These are phyloP conservation scores for Melanopsichium pennsylvanicum DNA, from an alignment of 1,284 basidiomycete genomes.

Conservation along the genomic window DNA sequence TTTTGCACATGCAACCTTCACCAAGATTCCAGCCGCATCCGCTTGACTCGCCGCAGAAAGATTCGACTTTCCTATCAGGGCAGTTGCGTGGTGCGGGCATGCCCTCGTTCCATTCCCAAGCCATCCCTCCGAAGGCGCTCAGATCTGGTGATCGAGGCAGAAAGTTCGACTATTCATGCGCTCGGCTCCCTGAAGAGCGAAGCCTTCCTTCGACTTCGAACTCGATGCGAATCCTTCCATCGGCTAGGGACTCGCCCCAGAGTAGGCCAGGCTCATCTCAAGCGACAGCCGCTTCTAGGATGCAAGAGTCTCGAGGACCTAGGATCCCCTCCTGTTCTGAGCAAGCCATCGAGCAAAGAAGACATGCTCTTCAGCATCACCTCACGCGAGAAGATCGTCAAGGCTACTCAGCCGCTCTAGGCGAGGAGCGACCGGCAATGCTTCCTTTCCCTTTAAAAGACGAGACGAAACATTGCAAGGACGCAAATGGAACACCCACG, in stretches of 20 bases:
- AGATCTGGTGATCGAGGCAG: background rate
- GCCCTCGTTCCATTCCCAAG: background rate
- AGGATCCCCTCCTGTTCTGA: background rate
- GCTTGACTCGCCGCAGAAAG: background rate
- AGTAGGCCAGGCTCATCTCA: background rate
- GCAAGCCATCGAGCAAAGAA: background rate
- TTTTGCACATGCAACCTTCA: background rate
- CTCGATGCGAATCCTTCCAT: background rate
- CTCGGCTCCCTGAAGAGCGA: constrained; percentile 1
- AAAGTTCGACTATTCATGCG: constrained; percentile 19
- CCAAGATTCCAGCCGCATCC: background rate
- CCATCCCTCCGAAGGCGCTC: background rate
- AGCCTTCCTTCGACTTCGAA: background rate
- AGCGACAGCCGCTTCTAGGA: background rate
- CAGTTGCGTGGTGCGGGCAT: background rate
- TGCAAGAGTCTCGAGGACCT: background rate
- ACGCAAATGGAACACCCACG: no score
- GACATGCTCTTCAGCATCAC: no score
- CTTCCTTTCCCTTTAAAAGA: no score
- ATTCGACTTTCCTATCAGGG: background rate
- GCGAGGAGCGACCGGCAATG: no score
- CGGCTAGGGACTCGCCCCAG: background rate
- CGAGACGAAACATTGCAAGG: no score
- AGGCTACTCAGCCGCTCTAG: no score
- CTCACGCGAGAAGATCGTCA: no score